phyloP scores from a whole-genome alignment of 768 basidiomycete species.

The Pisolithus albus region DNA sequence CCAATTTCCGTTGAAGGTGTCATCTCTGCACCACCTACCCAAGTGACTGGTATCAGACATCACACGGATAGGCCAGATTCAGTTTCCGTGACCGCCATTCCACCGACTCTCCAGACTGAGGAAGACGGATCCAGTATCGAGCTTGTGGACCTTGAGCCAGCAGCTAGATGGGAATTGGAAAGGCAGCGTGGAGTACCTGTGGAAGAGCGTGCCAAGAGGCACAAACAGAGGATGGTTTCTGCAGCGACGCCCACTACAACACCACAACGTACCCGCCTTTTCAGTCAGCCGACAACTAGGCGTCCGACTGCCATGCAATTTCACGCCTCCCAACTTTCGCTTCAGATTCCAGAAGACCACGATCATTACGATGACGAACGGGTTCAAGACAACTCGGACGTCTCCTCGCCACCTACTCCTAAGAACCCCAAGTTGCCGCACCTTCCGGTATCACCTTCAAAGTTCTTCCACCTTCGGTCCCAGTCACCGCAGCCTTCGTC shows the following conservation, averaged over 20 bases:
- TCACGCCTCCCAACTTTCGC: conserved; percentile 27
- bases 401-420: conserved; percentile 27
- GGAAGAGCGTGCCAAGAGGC: conserved; percentile 33
- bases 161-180: conserved; percentile 39
- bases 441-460: conserved; percentile 25
- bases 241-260: conserved; percentile 12
- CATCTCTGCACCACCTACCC: conserved; percentile 21
- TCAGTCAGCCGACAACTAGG: conserved; percentile 24
- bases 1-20: conserved; percentile 17
- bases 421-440: conserved; percentile 26
- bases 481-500: conserved; percentile 29
- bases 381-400: conserved; percentile 26
- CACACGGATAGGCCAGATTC: conserved; percentile 15
- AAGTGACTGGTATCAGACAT: conserved; percentile 7
- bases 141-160: conserved; percentile 44
- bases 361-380: conserved; percentile 27
- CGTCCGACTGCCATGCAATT: conserved; percentile 14
- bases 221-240: conserved; percentile 29
- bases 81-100: conserved; percentile 16
- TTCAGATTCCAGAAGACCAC: conserved; percentile 27
- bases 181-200: conserved; percentile 37
- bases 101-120: conserved; percentile 23
- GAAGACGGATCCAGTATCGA: conserved; percentile 47
- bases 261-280: conserved; percentile 25
- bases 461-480: conserved; percentile 25